phyloP scores from a whole-genome alignment of 805 yeast genomes.

The Yamadazyma paraphyllophila region DNA sequence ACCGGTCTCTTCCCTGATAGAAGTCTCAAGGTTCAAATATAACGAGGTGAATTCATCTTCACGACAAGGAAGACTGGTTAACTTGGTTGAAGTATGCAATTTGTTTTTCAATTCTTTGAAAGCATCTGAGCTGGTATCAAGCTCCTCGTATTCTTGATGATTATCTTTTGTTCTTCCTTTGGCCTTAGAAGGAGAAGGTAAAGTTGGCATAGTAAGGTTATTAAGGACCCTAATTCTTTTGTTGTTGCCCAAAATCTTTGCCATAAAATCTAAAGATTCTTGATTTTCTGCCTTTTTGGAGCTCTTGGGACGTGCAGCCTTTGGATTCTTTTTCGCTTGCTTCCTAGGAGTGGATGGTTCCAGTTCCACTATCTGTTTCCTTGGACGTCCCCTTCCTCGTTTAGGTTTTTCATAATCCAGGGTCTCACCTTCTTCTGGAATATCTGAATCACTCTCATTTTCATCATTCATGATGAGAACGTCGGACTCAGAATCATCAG shows the following conservation, averaged over 20 bases:
- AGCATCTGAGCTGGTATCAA: conserved; percentile 26
- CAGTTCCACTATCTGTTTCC: conserved; percentile 11
- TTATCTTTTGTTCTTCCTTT: conserved; percentile 8
- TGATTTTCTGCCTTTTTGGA: conserved; percentile 6
- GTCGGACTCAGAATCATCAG: conserved; percentile 5
- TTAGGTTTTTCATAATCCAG: conserved; percentile 2
- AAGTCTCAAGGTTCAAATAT: conserved; percentile 64
- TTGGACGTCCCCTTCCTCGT: conserved; percentile 20
- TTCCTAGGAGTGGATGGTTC: conserved; percentile 2
- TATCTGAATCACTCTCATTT: neutral
- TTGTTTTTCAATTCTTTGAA: conserved; percentile 40
- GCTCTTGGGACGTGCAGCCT: neutral
- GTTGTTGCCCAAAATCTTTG: conserved; percentile 4
- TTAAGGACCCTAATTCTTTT: conserved; percentile 1
- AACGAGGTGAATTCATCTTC: conserved; percentile 77
- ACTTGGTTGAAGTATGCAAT: conserved; percentile 44
- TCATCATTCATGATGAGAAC: conserved; percentile 13
- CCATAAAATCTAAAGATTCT: conserved; percentile 5
- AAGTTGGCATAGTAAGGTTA: conserved; percentile 1
- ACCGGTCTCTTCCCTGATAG: conserved; percentile 70
- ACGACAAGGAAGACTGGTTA: conserved; percentile 72
- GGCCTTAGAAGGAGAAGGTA: conserved; percentile 18
- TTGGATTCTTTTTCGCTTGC: neutral
- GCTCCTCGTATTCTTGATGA: conserved; percentile 2
- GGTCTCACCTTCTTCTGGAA: neutral